phyloP scores from a whole-genome alignment of 768 basidiomycete species.

The Butyriboletus loyo region DNA sequence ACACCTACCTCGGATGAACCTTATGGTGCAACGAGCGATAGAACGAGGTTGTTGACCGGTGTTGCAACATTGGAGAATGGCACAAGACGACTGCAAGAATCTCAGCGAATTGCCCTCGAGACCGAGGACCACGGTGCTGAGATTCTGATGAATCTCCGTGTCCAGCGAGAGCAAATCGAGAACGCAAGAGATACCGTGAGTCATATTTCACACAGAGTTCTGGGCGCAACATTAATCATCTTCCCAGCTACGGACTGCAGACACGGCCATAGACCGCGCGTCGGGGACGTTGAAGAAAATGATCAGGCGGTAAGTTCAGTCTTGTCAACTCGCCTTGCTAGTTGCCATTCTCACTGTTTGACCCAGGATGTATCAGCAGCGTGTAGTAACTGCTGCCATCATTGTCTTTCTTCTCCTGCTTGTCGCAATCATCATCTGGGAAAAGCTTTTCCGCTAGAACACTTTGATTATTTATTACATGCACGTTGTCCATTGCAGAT shows the following conservation, averaged over 20 bases:
- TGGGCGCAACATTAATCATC: neutral
- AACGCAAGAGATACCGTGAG: constrained; percentile 86
- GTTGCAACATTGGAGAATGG: constrained; percentile 82
- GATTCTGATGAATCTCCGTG: constrained; percentile 79
- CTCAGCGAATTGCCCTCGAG: constrained; percentile 89
- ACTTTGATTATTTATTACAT: constrained; percentile 12
- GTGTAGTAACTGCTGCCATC: constrained; percentile 82
- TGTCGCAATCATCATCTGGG: constrained; percentile 78
- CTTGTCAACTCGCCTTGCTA: neutral
- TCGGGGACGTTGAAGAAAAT: constrained; percentile 91
- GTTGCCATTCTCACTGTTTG: constrained; percentile 19
- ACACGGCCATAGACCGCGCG: constrained; percentile 86
- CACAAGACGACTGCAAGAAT: constrained; percentile 79
- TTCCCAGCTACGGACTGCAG: constrained; percentile 75
- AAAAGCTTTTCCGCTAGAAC: constrained; percentile 56
- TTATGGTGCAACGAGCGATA: constrained; percentile 65
- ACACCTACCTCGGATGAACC: constrained; percentile 71
- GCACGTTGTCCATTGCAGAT: constrained; percentile 13
- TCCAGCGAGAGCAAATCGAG: constrained; percentile 93
- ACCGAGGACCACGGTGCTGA: constrained; percentile 95
- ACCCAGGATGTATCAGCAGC: constrained; percentile 94
- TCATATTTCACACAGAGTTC: neutral
- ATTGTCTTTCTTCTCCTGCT: constrained; percentile 81
- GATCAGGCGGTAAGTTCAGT: constrained; percentile 77
- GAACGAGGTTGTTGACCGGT: constrained; percentile 76